These are phyloP conservation scores for Porpolomopsis calyptriformis DNA, from an alignment of 768 basidiomycete species.

Conservation along the genomic window DNA sequence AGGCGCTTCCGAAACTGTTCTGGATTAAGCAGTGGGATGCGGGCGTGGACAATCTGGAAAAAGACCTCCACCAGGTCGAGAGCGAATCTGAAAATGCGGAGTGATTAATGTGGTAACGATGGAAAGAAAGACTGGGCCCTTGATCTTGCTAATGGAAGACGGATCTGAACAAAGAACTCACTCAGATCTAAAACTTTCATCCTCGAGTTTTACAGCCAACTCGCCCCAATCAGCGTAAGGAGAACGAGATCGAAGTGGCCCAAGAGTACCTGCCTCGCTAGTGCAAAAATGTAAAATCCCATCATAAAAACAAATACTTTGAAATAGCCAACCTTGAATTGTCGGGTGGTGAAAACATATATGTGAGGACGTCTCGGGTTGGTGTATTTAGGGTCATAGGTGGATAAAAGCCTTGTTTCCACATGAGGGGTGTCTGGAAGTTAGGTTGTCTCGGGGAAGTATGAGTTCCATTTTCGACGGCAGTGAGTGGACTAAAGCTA, in stretches of 20 bases:
- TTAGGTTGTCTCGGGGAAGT: constrained; percentile 1
- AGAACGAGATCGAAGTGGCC: constrained; percentile 28
- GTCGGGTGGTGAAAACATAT: constrained; percentile 70
- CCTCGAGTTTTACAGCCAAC: constrained; percentile 57
- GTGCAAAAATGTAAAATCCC: constrained; percentile 4
- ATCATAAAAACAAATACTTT: constrained; percentile 11
- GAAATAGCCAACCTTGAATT: constrained; percentile 31
- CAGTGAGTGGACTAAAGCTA: constrained; percentile 21
- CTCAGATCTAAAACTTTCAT: constrained; percentile 72
- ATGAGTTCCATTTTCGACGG: constrained; percentile 20
- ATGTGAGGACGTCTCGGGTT: constrained; percentile 56
- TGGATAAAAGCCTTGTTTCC: constrained; percentile 41
- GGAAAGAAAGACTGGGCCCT: neutral
- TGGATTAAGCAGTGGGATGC: constrained; percentile 80
- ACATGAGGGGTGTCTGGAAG: constrained; percentile 7
- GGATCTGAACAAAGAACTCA: constrained; percentile 35
- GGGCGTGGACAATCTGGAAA: constrained; percentile 86
- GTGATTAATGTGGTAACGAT: neutral
- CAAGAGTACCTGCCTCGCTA: constrained; percentile 32
- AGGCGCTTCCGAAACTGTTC: constrained; percentile 68
- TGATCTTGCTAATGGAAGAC: neutral
- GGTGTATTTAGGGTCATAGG: constrained; percentile 47
- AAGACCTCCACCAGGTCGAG: constrained; percentile 91
- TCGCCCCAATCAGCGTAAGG: constrained; percentile 68
- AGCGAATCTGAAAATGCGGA: constrained; percentile 53